These are phyloP conservation scores for Hymenoscyphus linearis DNA, from an alignment of 2,329 filamentous ascomycete genomes.

Conservation along the genomic window DNA sequence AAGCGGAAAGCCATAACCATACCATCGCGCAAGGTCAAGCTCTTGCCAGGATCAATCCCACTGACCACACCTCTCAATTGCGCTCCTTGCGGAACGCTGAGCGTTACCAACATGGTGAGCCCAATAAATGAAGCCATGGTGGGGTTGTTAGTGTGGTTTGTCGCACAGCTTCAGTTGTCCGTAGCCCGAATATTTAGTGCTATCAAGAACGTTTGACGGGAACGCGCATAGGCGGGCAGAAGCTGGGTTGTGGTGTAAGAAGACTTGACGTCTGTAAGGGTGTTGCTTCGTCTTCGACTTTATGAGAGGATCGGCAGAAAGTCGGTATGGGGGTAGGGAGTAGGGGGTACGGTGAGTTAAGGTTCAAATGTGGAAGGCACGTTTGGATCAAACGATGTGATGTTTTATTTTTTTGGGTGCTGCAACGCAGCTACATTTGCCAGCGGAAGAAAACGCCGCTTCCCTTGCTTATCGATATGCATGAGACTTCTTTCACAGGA, in stretches of 20 bases:
- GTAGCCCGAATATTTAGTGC: neutral
- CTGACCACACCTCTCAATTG: slow-evolving; percentile 31
- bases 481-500: neutral
- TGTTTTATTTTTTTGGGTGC: neutral
- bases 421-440: neutral
- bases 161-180: slow-evolving; percentile 5
- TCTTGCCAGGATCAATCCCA: slow-evolving; percentile 32
- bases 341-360: neutral
- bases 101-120: slow-evolving; percentile 34
- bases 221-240: neutral
- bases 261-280: neutral
- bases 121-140: slow-evolving; percentile 33
- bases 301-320: neutral
- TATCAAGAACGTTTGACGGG: too few relatives aligned
- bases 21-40: slow-evolving; percentile 33
- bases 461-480: neutral
- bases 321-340: too few relatives aligned
- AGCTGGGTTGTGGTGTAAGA: neutral
- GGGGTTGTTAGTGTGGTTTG: slow-evolving; percentile 9
- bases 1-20: too few relatives aligned
- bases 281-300: neutral
- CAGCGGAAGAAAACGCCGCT: neutral
- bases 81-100: slow-evolving; percentile 31
- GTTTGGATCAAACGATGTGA: neutral
- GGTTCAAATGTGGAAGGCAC: neutral